Percentiles rank a stretch among this genome's conserved stretches.
These are phyloP conservation scores for Nemania abortiva DNA, from an alignment of 2,329 filamentous ascomycete genomes.

Conservation along the genomic window DNA sequence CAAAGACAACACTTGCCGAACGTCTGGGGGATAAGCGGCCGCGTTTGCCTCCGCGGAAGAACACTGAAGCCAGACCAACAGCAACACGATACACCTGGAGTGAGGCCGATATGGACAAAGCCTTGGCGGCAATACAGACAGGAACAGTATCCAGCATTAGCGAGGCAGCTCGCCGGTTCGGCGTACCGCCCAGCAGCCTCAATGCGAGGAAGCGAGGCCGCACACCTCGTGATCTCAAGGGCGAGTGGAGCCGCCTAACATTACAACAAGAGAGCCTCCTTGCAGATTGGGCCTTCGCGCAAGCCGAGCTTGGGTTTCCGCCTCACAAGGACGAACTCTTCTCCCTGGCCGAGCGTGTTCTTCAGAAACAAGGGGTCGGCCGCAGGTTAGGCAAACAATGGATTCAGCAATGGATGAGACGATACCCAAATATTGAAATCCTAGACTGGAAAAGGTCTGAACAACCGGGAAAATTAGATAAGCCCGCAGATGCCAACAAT, in stretches of 20 bases:
- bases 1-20: slow-evolving; percentile 45
- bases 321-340: slow-evolving; percentile 46
- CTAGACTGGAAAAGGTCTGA: slow-evolving; percentile 40
- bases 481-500: not conserved
- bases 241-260: slow-evolving; percentile 41
- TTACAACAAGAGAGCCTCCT: slow-evolving; percentile 45
- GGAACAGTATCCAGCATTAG: slow-evolving; percentile 27
- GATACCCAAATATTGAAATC: slow-evolving; percentile 42
- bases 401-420: slow-evolving; percentile 47
- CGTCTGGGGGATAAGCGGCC: slow-evolving; percentile 40
- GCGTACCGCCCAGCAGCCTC: slow-evolving; percentile 45
- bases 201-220: slow-evolving; percentile 43
- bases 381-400: slow-evolving; percentile 47
- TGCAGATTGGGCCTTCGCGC: slow-evolving; percentile 46
- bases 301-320: slow-evolving; percentile 44
- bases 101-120: slow-evolving; percentile 43
- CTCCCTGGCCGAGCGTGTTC: slow-evolving; percentile 41
- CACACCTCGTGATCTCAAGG: slow-evolving; percentile 40
- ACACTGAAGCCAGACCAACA: slow-evolving; percentile 27
- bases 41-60: slow-evolving; percentile 32
- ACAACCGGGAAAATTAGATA: slow-evolving; percentile 21
- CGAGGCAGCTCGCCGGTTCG: slow-evolving; percentile 43
- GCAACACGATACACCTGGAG: slow-evolving; percentile 41
- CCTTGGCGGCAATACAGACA: slow-evolving; percentile 39
- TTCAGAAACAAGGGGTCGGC: slow-evolving; percentile 39